Base-by-base conservation (phyloP, 176 grass and related monocot species). In the Luzula sylvatica region DNA sequence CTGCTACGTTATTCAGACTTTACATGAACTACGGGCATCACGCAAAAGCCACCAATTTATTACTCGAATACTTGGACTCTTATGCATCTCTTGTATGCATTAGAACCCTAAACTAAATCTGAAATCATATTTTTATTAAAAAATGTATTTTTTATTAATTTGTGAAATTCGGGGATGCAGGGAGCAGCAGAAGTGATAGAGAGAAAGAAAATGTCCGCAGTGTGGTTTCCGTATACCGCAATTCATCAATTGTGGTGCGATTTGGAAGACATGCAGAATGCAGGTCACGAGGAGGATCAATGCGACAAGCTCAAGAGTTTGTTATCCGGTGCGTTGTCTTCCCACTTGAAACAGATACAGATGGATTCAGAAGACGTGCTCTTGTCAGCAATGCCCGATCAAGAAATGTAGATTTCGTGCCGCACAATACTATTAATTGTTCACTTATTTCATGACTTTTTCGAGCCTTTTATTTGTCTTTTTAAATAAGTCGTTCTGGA, bases 1-100 rank as follows among this genome's bases (percentile, higher is more conserved):
- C 85, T 38, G 85, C 81, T 20, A 75, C 92, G 26, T 72, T 98
- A 67, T 98, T 98, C 59, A 86, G 92, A 55, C 65, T 98, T 7
- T 90, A 86, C 42, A 81, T 86, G 61, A 83, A 83, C 55, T 98
- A 98, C 15, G 74, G 85, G 2, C 81, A 71, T 25, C 66, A 90
- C 42, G 40, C 81, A 14, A 81, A 90, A 77, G 85, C 85, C 24
- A 65, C 92, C 51, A 90, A 90, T 71, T 57, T 98, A 48, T 61
- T 98, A 42, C 78, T 90, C 3, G 92, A 98, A 63, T 86, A 90
- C 46, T 25, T 98, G 46, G 85, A 98, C 41, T 82, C 50, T 2
- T 82, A 89, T 11, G 68, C 85, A 20, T 77, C 81, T 46, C 59
- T 74, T 77, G 92, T 98, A 86, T 76, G 66, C 16, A 25, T 26